A percentile compares a stretch with the other conserved stretches of the same genome.
Conservation (phyloP, 345 rosid species). For the Microthlaspi erraticum region DNA sequence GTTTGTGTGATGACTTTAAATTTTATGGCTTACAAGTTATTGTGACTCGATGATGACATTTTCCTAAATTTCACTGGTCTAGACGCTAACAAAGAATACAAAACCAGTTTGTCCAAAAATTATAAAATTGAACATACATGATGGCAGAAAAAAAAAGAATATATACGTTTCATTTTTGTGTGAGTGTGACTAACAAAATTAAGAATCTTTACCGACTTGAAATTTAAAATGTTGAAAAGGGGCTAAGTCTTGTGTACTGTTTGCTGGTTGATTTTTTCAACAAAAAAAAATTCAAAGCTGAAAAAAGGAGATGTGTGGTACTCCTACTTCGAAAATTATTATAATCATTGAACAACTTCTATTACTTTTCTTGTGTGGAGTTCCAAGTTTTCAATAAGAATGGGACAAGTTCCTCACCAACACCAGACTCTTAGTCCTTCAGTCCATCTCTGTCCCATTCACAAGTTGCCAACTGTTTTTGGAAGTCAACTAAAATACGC, state of each 20-base stretch:
- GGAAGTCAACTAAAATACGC: slow-evolving; percentile 33
- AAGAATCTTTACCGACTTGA: background rate
- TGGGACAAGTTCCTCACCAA: slow-evolving; percentile 29
- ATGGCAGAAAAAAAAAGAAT: no score
- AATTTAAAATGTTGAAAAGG: background rate
- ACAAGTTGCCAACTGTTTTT: slow-evolving; percentile 22
- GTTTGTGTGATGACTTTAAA: background rate
- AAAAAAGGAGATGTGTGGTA: slow-evolving; percentile 1
- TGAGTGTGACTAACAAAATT: no score
- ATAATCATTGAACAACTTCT: slow-evolving; percentile 28
- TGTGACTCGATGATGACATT: slow-evolving; percentile 10
- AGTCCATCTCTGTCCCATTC: slow-evolving; percentile 36
- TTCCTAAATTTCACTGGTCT: background rate
- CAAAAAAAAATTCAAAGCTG: background rate
- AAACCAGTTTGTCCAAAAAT: background rate
- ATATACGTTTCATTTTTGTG: no score
- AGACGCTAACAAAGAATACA: background rate
- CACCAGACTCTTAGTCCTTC: slow-evolving; percentile 3
- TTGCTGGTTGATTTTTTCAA: slow-evolving; percentile 4
- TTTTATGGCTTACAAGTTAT: background rate
- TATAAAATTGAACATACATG: background rate
- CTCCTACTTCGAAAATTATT: background rate
- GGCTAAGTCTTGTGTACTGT: background rate
- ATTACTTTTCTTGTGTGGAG: slow-evolving; percentile 10
- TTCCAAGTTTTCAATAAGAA: background rate